Evolutionary conservation across 2,329 filamentous ascomycete species (phyloP).

Genomic region (Aspergillus eucalypticola): DNA sequence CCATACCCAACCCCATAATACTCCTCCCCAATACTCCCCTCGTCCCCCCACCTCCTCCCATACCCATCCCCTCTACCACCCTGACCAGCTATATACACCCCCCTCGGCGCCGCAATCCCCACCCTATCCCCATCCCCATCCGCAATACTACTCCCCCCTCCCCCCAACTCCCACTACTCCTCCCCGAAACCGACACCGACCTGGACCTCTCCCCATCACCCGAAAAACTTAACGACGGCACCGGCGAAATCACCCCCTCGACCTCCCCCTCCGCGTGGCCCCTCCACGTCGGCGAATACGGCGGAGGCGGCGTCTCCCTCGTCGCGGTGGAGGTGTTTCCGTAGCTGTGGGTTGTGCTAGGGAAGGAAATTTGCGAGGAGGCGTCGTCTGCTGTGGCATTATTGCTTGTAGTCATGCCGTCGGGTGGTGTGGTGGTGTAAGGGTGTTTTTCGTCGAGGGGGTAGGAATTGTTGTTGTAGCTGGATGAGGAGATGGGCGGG

Average conservation of each 20-base stretch:
- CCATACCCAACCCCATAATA: no score
- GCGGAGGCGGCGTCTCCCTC: constrained; percentile 44
- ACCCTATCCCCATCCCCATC: constrained; percentile 5
- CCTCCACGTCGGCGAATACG: constrained; percentile 36
- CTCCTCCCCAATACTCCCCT: no score
- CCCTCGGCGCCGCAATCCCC: constrained; percentile 31
- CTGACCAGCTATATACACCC: constrained; percentile 15
- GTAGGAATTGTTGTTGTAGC: constrained; percentile 6
- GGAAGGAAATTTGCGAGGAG: constrained; percentile 44
- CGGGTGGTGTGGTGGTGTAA: not conserved
- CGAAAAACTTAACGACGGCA: constrained; percentile 35
- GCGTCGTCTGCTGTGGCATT: constrained; percentile 32
- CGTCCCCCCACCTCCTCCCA: not conserved
- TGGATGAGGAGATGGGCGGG: constrained; percentile 28
- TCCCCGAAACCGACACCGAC: constrained; percentile 13
- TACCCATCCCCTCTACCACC: not conserved
- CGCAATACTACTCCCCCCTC: no score
- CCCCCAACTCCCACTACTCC: not conserved
- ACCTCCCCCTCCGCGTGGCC: not conserved
- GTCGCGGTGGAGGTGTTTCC: constrained; percentile 48
- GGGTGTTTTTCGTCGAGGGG: constrained; percentile 32
- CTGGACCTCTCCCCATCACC: constrained; percentile 23
- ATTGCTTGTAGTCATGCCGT: no score
- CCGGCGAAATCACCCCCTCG: constrained; percentile 21
- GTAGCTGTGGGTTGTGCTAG: constrained; percentile 39